Conservation (phyloP, 106 monocot species). For the Dioscorea zingiberensis region DNA sequence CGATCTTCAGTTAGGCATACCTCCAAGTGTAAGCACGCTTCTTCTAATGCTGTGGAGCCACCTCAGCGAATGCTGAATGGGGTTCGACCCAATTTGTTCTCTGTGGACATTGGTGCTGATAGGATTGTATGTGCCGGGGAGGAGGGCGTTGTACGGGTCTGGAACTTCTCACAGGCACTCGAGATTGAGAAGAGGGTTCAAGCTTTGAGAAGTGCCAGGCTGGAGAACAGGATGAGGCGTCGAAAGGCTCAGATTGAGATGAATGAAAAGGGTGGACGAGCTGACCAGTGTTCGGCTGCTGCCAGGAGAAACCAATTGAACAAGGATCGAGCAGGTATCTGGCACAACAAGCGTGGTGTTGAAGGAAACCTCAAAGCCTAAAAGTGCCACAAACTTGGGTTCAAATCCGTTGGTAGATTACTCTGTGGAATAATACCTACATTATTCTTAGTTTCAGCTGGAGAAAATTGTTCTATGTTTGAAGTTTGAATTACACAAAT, state of each 20-base stretch:
- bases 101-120: slow-evolving; percentile 32
- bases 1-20: background rate
- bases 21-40: background rate
- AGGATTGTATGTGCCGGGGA: slow-evolving; percentile 43
- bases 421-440: background rate
- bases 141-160: slow-evolving; percentile 34
- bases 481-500: too few relatives aligned
- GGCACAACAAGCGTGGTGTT: slow-evolving; percentile 29
- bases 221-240: slow-evolving; percentile 37
- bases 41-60: slow-evolving; percentile 8
- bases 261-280: slow-evolving; percentile 9
- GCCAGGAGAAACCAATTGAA: slow-evolving; percentile 30
- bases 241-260: slow-evolving; percentile 28
- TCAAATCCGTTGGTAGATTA: too few relatives aligned
- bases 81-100: slow-evolving; percentile 24
- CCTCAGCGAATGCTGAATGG: slow-evolving; percentile 50
- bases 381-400: background rate
- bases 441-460: too few relatives aligned
- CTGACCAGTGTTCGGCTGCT: slow-evolving; percentile 30
- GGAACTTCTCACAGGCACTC: slow-evolving; percentile 41
- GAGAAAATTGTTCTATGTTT: too few relatives aligned
- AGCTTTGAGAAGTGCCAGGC: slow-evolving; percentile 20
- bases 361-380: slow-evolving; percentile 31
- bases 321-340: slow-evolving; percentile 19
- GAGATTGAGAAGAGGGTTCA: slow-evolving; percentile 35